Evolutionary conservation across 148 eudicot genomes (phyloP).

Genomic region (Diospyros kaki): DNA sequence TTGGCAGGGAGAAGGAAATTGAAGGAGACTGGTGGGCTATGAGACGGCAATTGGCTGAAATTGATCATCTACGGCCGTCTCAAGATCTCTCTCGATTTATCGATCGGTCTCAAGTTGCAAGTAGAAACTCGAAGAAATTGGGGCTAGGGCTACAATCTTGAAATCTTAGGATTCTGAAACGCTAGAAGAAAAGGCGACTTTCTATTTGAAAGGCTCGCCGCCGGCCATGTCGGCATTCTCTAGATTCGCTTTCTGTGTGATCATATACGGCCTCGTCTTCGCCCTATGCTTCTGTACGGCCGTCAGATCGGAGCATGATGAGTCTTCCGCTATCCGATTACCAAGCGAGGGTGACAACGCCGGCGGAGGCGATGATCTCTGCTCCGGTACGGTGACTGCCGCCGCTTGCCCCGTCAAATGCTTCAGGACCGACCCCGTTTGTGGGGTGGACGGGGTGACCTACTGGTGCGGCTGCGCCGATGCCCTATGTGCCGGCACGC

Average conservation of each 20-base stretch:
- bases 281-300: conserved; percentile 19
- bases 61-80: too few relatives aligned
- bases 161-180: too few relatives aligned
- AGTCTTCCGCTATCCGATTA: conserved; percentile 26
- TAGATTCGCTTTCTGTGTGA: conserved; percentile 17
- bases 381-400: conserved; percentile 1
- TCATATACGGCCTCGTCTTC: conserved; percentile 18
- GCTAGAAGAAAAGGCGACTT: background rate
- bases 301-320: conserved; percentile 21
- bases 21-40: background rate
- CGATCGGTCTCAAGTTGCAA: too few relatives aligned
- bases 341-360: conserved; percentile 28
- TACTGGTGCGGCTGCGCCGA: conserved; percentile 97
- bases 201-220: conserved; percentile 15
- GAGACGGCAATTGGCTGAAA: background rate
- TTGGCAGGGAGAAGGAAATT: background rate
- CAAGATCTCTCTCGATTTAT: too few relatives aligned
- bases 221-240: conserved; percentile 10
- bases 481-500: conserved; percentile 65
- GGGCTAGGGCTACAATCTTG: too few relatives aligned
- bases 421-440: conserved; percentile 82
- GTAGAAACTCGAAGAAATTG: too few relatives aligned
- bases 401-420: conserved; percentile 70
- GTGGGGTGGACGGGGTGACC: conserved; percentile 79
- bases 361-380: conserved; percentile 16